phyloP scores from a whole-genome alignment of 305 asterid genomes.

The Fraxinus velutina region DNA sequence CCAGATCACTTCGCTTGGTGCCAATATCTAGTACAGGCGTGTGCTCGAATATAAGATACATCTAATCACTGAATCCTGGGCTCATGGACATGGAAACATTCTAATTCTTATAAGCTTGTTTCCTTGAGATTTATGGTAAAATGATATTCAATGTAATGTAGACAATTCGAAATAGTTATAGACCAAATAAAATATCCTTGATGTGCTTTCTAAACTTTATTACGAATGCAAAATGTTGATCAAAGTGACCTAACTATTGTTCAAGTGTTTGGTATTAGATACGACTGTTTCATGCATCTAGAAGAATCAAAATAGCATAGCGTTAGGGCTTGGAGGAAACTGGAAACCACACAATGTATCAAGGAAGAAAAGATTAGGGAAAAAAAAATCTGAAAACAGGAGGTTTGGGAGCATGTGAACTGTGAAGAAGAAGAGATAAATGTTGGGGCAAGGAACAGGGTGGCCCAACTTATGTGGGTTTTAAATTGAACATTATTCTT shows the following conservation, averaged over 20 bases:
- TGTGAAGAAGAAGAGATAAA: neutral
- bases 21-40: neutral
- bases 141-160: neutral
- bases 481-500: neutral
- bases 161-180: neutral
- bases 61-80: neutral
- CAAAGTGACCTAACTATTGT: neutral
- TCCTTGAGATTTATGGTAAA: neutral
- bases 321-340: neutral
- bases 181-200: neutral
- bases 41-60: neutral
- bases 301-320: neutral
- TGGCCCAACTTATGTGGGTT: neutral
- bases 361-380: neutral
- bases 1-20: neutral
- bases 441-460: neutral
- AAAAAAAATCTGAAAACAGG: neutral
- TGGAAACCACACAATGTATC: neutral
- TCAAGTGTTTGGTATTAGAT: neutral
- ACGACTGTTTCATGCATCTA: neutral
- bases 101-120: neutral
- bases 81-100: neutral
- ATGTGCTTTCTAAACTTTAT: neutral
- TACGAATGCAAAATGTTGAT: neutral
- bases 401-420: neutral